Conservation (phyloP, 73 alveolate species). For the Paramecium pentaurelia region DNA sequence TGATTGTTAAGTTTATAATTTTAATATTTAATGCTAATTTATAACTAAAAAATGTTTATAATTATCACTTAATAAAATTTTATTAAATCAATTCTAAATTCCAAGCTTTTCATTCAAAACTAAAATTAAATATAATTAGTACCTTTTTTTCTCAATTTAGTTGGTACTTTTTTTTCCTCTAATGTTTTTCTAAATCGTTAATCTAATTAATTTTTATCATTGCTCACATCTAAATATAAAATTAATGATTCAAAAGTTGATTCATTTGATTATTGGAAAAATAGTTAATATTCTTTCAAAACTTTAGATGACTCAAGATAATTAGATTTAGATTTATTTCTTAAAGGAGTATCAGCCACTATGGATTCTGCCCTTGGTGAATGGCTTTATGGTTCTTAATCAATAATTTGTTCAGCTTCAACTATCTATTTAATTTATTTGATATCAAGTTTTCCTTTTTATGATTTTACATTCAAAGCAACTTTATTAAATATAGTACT, state of each 20-base stretch:
- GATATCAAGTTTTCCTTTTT: background rate
- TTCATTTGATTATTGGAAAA: background rate
- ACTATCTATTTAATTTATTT: background rate
- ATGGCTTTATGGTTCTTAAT: background rate
- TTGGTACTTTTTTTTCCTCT: conserved; percentile 24
- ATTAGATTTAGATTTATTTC: conserved; percentile 20
- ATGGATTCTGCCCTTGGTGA: background rate
- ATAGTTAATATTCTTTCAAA: background rate
- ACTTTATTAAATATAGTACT: conserved; percentile 1
- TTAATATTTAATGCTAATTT: background rate
- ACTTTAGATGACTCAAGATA: background rate
- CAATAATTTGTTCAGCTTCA: background rate
- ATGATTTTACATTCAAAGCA: background rate
- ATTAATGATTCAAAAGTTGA: background rate
- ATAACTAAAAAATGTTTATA: background rate
- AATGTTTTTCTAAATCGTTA: conserved; percentile 10
- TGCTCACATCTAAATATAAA: background rate
- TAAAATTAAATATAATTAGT: background rate
- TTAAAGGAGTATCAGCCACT: background rate
- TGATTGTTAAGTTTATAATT: background rate
- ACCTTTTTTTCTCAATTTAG: background rate
- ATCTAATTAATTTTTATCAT: conserved; percentile 26
- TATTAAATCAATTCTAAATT: background rate
- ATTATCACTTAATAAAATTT: background rate
- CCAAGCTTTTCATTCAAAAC: background rate